Base-by-base conservation (phyloP, 2,329 filamentous ascomycete species). In the Colletotrichum cuscutae region DNA sequence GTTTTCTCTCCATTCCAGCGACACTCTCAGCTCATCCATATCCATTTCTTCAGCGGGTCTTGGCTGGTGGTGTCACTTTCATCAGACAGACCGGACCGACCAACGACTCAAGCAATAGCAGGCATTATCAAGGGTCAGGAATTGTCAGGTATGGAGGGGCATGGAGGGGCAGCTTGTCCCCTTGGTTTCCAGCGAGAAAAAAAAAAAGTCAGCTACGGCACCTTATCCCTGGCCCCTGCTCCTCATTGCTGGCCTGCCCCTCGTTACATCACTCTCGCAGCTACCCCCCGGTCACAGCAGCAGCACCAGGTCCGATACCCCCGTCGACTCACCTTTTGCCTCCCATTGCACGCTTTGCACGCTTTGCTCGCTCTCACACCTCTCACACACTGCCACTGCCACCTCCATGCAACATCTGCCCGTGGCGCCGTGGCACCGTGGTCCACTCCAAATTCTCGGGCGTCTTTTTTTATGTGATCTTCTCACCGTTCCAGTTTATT, bases 231-330 rank as follows among this genome's bases (percentile, higher is more conserved):
- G 57, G 69, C 11, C 60, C 68, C 46, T 65, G 58, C 64, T 68
- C 56, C 22, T 54, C 35, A 46, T 22, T 71, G 62, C 68, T 71
- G 69, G 64, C 64, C 49, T 71, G 69, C 69, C 69, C 68, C 69
- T 71, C 69, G 69, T 71, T 71, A 71, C 69, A 71, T 71, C 69
- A 71, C 68, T 58, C 58, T 63, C 64, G 37, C 64, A 71, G 69
- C 69, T 71, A 68, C 52, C 64, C 68, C 68, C 69, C 64, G 64
- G 69, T 72, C 58, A 15, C 28, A 37, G 35, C 49, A 63, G 53
- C 60, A 67, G 54, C 56, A 68, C 53, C 66, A 72, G 60, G 69
- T 68, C 64, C 69, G 58, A 68, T 54, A 68, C 64, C 62, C 68
- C 62, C 67, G 67, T 65, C 56, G 57, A 61, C 57, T 64, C 37